These are phyloP conservation scores for Triticum monococcum DNA, from an alignment of 176 grass and related monocot species.

Conservation along the genomic window DNA sequence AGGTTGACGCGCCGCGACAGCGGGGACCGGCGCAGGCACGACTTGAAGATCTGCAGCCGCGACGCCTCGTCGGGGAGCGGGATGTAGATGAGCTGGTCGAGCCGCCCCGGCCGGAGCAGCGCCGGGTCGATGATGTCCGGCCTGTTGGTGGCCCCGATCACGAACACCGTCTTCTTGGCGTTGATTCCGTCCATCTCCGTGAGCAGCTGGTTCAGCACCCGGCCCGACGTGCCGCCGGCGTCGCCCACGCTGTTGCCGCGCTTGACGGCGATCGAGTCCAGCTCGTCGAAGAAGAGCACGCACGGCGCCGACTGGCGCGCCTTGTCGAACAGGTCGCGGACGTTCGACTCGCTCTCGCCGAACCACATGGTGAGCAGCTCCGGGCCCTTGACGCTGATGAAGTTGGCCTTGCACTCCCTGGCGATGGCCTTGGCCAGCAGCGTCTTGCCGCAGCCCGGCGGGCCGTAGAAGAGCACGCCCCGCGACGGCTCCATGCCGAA, in stretches of 20 bases:
- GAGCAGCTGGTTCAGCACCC: conserved; percentile 46
- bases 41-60: conserved; percentile 44
- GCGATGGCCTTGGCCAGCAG: conserved; percentile 53
- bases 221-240: conserved; percentile 22
- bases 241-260: conserved; percentile 38
- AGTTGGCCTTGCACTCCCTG: conserved; percentile 46
- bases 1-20: conserved; percentile 28
- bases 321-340: conserved; percentile 47
- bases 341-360: conserved; percentile 56
- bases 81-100: conserved; percentile 58
- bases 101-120: conserved; percentile 49
- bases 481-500: conserved; percentile 54
- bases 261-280: conserved; percentile 42
- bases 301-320: conserved; percentile 40
- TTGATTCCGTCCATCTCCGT: conserved; percentile 62
- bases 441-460: conserved; percentile 51
- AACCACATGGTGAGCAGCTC: conserved; percentile 61
- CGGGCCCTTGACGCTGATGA: conserved; percentile 54
- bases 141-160: conserved; percentile 54
- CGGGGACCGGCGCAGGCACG: conserved; percentile 26
- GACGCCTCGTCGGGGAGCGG: conserved; percentile 36
- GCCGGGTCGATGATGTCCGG: conserved; percentile 60
- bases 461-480: conserved; percentile 52
- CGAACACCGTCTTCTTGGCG: conserved; percentile 45
- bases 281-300: conserved; percentile 57